A percentile compares a stretch with the other conserved stretches of the same genome.
These are phyloP conservation scores for Stephanodiscus minutulus DNA, from an alignment of 108 stramenopile genomes.

Conservation along the genomic window DNA sequence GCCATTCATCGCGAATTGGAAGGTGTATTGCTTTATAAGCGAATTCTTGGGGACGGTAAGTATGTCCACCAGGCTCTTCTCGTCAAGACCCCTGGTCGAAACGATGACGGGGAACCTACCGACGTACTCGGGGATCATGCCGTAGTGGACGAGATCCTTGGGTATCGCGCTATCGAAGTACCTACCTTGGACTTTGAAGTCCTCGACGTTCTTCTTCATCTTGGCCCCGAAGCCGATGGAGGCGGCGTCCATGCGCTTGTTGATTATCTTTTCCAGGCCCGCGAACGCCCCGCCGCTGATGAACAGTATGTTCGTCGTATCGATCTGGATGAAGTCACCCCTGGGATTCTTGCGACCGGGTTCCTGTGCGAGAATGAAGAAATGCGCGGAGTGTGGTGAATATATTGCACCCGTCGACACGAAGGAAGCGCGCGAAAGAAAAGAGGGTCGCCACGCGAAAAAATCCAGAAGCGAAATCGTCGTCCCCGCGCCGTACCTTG, in stretches of 20 bases:
- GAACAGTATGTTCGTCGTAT: conserved; percentile 97
- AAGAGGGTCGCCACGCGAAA: not conserved
- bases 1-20: conserved; percentile 93
- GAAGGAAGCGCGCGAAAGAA: not conserved
- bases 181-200: conserved; percentile 84
- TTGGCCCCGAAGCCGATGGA: conserved; percentile 98
- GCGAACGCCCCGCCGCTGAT: conserved; percentile 98
- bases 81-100: conserved; percentile 90
- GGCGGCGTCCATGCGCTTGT: conserved; percentile 87
- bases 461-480: conserved; percentile 9
- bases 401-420: not conserved
- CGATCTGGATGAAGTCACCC: conserved; percentile 94
- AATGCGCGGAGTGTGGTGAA: not conserved
- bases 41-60: conserved; percentile 96
- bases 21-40: conserved; percentile 95
- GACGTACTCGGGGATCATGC: conserved; percentile 97
- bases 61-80: conserved; percentile 91
- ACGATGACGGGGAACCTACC: conserved; percentile 97
- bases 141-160: conserved; percentile 92
- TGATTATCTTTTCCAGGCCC: conserved; percentile 93
- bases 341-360: conserved; percentile 94
- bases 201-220: conserved; percentile 87
- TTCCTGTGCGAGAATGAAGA: conserved; percentile 50
- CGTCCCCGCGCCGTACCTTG: conserved; percentile 69
- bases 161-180: conserved; percentile 93